Percentiles rank a stretch among this genome's conserved stretches.
Conservation (phyloP, 192 early-diverging fungal genomes). For the Podila verticillata region DNA sequence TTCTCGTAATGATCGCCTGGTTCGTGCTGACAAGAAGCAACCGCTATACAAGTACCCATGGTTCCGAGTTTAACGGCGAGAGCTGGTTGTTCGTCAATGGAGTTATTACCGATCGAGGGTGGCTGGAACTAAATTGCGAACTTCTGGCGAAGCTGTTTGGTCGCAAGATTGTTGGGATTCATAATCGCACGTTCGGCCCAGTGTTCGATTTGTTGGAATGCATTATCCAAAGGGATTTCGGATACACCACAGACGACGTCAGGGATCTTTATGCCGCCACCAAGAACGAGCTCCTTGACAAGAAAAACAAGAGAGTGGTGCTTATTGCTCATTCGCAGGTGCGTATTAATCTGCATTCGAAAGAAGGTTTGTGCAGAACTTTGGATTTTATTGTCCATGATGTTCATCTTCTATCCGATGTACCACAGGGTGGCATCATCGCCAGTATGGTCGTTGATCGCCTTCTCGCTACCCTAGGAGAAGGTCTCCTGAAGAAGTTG, state of each 20-base stretch:
- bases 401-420: not conserved
- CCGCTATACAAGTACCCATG: not conserved
- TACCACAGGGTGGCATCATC: slow-evolving; percentile 8
- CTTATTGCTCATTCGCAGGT: slow-evolving; percentile 21
- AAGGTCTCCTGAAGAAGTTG: not conserved
- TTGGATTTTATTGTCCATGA: not conserved
- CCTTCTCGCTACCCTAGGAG: not conserved
- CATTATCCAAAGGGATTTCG: slow-evolving; percentile 2
- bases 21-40: not conserved
- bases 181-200: slow-evolving; percentile 6
- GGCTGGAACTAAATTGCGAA: slow-evolving; percentile 13
- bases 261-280: slow-evolving; percentile 1
- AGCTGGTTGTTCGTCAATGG: slow-evolving; percentile 7
- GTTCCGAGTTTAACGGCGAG: not conserved
- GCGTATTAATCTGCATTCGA: not conserved
- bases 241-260: not conserved
- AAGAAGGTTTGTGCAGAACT: too few relatives aligned
- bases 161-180: slow-evolving; percentile 5
- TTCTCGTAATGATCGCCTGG: not conserved
- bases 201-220: not conserved
- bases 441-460: slow-evolving; percentile 13
- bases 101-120: not conserved
- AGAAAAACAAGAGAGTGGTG: not conserved
- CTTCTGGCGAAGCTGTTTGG: not conserved
- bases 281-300: not conserved